phyloP scores from a whole-genome alignment of 2,329 filamentous ascomycete species.

The Beauveria caledonica region DNA sequence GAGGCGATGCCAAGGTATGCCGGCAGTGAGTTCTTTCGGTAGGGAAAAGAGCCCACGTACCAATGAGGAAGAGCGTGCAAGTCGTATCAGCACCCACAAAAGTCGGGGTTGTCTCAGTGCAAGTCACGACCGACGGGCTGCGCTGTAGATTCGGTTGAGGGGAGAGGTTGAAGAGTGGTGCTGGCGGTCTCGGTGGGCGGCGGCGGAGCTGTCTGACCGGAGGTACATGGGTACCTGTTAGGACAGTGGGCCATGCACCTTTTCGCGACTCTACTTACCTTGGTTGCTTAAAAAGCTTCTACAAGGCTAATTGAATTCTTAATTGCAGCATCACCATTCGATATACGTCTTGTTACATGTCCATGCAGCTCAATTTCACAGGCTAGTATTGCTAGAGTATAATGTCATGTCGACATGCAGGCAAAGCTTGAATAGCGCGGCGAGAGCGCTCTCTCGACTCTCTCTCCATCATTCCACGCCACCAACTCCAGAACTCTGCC shows the following conservation, averaged over 20 bases:
- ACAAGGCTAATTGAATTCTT: neutral
- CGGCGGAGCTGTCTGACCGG: neutral
- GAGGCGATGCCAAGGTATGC: neutral
- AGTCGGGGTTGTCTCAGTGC: neutral
- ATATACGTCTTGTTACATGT: neutral
- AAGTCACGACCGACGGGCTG: neutral
- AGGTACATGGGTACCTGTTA: neutral
- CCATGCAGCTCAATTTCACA: neutral
- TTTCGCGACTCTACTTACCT: neutral
- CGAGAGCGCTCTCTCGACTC: conserved; percentile 1
- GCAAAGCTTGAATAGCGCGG: neutral
- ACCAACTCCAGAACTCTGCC: conserved; percentile 29
- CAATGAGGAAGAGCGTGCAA: neutral
- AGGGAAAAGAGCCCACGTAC: neutral
- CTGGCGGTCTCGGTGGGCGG: neutral
- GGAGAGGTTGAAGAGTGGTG: conserved; percentile 5
- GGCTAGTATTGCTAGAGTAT: neutral
- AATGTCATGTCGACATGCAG: conserved; percentile 12
- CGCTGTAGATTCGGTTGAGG: conserved; percentile 1
- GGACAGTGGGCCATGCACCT: neutral
- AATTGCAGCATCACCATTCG: neutral
- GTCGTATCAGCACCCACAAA: neutral
- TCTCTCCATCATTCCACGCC: neutral
- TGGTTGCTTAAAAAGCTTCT: neutral
- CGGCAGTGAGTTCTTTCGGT: neutral